These are phyloP conservation scores for Phytophthora foliorum DNA, from an alignment of 352 stramenopile genomes.

Conservation along the genomic window DNA sequence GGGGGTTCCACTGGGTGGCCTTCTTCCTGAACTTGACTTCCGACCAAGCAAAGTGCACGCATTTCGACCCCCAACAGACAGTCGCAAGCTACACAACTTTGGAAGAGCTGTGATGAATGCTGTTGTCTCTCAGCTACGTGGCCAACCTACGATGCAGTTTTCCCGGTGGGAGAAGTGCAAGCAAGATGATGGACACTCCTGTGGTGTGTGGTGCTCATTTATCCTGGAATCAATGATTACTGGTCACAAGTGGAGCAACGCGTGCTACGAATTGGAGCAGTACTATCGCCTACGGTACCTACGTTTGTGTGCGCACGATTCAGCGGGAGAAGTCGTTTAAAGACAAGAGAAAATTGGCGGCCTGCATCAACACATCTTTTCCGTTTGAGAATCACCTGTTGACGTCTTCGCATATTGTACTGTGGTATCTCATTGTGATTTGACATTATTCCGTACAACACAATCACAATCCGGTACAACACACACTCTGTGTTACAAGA, in stretches of 20 bases:
- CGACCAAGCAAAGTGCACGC: neutral
- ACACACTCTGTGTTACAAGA: neutral
- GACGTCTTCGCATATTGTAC: neutral
- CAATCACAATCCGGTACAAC: neutral
- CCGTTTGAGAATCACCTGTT: neutral
- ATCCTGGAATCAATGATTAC: conserved; percentile 21
- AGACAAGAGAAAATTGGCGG: neutral
- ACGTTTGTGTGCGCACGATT: neutral
- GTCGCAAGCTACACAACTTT: neutral
- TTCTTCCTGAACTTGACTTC: conserved; percentile 9
- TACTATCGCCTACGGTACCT: conserved; percentile 13
- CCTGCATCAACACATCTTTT: neutral
- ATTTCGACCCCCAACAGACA: conserved; percentile 12
- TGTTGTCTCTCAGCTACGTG: conserved; percentile 3
- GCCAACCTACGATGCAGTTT: neutral
- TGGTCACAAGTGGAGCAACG: conserved; percentile 9
- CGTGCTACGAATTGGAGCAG: conserved; percentile 11
- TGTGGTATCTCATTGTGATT: neutral
- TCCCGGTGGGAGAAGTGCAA: conserved; percentile 1
- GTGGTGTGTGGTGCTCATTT: too few relatives aligned
- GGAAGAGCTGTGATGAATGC: neutral
- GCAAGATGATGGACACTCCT: conserved; percentile 7
- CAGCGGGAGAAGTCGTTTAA: neutral
- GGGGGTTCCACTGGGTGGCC: conserved; percentile 11
- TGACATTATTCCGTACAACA: neutral